A percentile compares a stretch with the other conserved stretches of the same genome.
phyloP scores from a whole-genome alignment of 768 basidiomycete species.

The Pisolithus marmoratus region DNA sequence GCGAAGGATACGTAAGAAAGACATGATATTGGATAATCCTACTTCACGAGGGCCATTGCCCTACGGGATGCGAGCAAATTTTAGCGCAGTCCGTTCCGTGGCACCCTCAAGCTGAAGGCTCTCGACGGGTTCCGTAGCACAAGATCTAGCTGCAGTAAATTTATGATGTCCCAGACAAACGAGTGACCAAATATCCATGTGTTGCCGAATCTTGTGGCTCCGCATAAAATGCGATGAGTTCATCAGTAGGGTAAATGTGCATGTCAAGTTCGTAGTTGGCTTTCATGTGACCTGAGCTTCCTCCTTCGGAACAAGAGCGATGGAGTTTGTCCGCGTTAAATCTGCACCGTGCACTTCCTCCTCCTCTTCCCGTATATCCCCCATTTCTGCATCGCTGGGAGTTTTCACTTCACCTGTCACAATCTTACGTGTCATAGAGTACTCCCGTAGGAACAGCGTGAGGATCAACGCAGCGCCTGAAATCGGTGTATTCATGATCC shows the following conservation, averaged over 20 bases:
- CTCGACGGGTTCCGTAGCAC: no score
- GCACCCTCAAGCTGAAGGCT: no score
- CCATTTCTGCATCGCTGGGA: slow-evolving; percentile 29
- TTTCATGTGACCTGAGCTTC: not conserved
- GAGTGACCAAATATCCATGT: not conserved
- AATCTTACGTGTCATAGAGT: slow-evolving; percentile 50
- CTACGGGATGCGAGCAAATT: no score
- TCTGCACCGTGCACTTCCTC: not conserved
- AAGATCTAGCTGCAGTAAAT: no score
- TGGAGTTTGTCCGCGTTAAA: not conserved
- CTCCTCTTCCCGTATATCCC: not conserved
- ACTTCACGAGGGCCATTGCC: no score
- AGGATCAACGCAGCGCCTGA: slow-evolving; percentile 46
- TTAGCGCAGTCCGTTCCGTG: no score
- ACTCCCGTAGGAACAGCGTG: slow-evolving; percentile 50
- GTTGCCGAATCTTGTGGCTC: not conserved
- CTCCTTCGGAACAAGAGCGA: not conserved
- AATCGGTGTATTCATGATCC: slow-evolving; percentile 60
- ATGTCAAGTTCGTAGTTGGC: not conserved
- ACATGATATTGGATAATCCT: no score
- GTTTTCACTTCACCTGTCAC: slow-evolving; percentile 28
- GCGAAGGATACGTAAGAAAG: no score
- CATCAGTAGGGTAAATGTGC: not conserved
- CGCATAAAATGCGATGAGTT: not conserved
- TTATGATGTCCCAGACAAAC: no score